Evolutionary conservation across 2,329 filamentous ascomycete genomes (phyloP).

Genomic region (Paraconiothyrium brasiliense): DNA sequence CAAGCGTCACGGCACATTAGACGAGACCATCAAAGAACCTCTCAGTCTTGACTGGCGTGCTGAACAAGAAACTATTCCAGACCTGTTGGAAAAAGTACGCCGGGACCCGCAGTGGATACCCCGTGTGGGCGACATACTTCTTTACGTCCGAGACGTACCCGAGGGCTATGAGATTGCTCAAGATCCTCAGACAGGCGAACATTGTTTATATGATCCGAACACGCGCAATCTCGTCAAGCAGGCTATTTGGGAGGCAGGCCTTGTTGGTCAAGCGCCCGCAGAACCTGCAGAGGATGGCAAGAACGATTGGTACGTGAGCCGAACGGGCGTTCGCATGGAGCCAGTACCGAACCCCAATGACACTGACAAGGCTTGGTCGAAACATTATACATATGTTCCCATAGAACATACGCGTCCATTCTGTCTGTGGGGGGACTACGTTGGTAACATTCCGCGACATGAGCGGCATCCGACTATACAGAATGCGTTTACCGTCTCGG

Average conservation of each 20-base stretch:
- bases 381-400: constrained; percentile 65
- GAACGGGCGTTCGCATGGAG: constrained; percentile 66
- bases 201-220: constrained; percentile 32
- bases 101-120: constrained; percentile 62
- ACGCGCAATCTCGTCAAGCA: constrained; percentile 43
- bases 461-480: constrained; percentile 63
- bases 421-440: constrained; percentile 61
- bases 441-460: constrained; percentile 52
- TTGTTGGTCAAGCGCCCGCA: constrained; percentile 62
- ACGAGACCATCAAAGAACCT: constrained; percentile 59
- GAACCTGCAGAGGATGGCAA: constrained; percentile 56
- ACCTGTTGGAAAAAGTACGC: constrained; percentile 53
- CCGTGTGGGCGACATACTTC: constrained; percentile 65
- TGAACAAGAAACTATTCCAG: constrained; percentile 55
- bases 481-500: constrained; percentile 63
- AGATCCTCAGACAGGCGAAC: constrained; percentile 33
- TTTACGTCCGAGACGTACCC: constrained; percentile 57
- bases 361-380: constrained; percentile 60
- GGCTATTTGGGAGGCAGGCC: constrained; percentile 66
- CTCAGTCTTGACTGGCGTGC: constrained; percentile 67
- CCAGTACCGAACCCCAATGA: constrained; percentile 63
- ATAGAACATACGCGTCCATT: constrained; percentile 66
- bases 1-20: constrained; percentile 50
- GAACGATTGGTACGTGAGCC: constrained; percentile 56
- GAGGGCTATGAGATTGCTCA: constrained; percentile 40